phyloP scores from a whole-genome alignment of 1,284 basidiomycete species.

The Tilletiopsis washingtonensis region DNA sequence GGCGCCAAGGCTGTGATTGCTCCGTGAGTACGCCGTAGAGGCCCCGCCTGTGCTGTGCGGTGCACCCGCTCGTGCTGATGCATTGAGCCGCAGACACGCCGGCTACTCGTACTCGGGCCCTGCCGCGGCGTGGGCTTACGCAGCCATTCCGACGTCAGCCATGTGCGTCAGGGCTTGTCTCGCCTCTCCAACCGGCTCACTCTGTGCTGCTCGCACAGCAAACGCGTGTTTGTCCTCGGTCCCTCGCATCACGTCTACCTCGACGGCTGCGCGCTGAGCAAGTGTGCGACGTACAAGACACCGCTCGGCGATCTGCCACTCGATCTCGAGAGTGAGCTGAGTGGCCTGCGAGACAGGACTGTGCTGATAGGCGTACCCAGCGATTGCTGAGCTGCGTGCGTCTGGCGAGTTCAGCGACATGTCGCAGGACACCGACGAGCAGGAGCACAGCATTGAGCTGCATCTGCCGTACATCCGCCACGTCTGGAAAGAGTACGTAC shows the following conservation, averaged over 20 bases:
- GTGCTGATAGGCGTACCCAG: not conserved
- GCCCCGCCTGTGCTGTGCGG: not conserved
- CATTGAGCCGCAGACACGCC: conserved; percentile 63
- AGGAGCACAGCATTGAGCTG: conserved; percentile 97
- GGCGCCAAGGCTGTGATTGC: conserved; percentile 87
- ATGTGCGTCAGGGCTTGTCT: not conserved
- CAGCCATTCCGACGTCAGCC: conserved; percentile 55
- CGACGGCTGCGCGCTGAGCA: conserved; percentile 74
- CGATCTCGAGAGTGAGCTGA: conserved; percentile 64
- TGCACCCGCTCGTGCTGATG: not conserved
- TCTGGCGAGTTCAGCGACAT: conserved; percentile 69
- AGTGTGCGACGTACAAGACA: conserved; percentile 68
- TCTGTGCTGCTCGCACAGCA: conserved; percentile 57
- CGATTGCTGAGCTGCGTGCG: conserved; percentile 58
- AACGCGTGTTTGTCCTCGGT: conserved; percentile 85
- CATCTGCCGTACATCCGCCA: conserved; percentile 87
- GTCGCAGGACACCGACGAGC: conserved; percentile 66
- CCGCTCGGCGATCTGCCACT: conserved; percentile 76
- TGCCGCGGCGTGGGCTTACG: conserved; percentile 92
- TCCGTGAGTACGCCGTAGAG: conserved; percentile 59
- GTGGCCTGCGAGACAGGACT: not conserved
- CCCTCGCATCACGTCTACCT: conserved; percentile 91
- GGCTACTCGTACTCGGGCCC: conserved; percentile 92
- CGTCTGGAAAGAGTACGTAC: conserved; percentile 70
- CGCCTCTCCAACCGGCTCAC: not conserved